Evolutionary conservation across 2,329 filamentous ascomycete species (phyloP).

Genomic region (Fusarium dlaminii): DNA sequence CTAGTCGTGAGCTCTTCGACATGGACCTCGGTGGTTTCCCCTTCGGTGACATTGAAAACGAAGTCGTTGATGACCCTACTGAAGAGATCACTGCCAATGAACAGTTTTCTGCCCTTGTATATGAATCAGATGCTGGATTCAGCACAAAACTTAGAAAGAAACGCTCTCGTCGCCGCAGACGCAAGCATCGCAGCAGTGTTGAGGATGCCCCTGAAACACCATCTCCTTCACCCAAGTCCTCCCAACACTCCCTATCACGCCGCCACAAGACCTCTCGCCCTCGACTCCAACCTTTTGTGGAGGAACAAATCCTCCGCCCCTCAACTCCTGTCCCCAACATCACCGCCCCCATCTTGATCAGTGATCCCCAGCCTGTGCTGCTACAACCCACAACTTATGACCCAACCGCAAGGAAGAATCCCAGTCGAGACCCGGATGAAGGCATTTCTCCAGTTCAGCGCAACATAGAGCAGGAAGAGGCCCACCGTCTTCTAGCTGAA

Average conservation of each 20-base stretch:
- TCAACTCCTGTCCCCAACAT: conserved; percentile 51
- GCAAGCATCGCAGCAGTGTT: conserved; percentile 48
- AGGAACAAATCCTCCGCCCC: conserved; percentile 41
- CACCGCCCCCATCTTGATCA: conserved; percentile 60
- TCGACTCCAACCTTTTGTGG: conserved; percentile 36
- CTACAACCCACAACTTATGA: conserved; percentile 68
- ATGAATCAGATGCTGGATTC: conserved; percentile 48
- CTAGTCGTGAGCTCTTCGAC: conserved; percentile 58
- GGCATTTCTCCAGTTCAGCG: conserved; percentile 67
- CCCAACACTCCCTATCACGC: conserved; percentile 36
- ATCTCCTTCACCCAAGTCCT: conserved; percentile 30
- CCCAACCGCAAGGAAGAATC: conserved; percentile 45
- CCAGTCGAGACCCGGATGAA: conserved; percentile 46
- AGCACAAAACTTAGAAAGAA: conserved; percentile 61
- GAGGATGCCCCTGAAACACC: conserved; percentile 32
- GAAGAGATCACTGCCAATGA: conserved; percentile 42
- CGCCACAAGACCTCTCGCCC: conserved; percentile 41
- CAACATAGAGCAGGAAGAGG: conserved; percentile 65
- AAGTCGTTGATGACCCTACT: conserved; percentile 42
- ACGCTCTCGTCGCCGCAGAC: conserved; percentile 50
- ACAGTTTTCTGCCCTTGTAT: neutral
- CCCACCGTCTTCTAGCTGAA: conserved; percentile 65
- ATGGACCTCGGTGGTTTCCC: conserved; percentile 52
- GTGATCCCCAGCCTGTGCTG: conserved; percentile 61
- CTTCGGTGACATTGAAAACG: conserved; percentile 48